A percentile compares a stretch with the other conserved stretches of the same genome.
These are phyloP conservation scores for Lantana camara DNA, from an alignment of 257 asterid species.

Conservation along the genomic window DNA sequence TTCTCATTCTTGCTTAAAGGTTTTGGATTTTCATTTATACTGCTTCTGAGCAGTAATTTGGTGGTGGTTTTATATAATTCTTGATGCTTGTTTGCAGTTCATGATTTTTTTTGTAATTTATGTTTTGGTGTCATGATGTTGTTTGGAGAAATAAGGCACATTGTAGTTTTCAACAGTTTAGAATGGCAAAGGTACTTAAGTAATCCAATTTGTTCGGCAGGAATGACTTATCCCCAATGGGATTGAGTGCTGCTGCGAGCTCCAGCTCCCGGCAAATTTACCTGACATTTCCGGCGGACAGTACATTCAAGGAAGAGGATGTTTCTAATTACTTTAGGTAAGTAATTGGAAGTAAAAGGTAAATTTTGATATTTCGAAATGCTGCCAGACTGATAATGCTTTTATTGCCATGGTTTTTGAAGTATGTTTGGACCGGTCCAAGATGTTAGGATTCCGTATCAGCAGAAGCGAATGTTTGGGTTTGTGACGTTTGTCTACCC, in stretches of 20 bases:
- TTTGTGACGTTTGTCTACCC: constrained; percentile 81
- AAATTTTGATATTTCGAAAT: neutral
- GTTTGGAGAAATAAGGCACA: neutral
- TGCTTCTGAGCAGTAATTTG: neutral
- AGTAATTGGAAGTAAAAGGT: neutral
- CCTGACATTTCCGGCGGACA: constrained; percentile 91
- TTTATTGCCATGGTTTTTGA: constrained; percentile 14
- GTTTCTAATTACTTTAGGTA: constrained; percentile 87
- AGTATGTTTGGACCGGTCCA: constrained; percentile 92
- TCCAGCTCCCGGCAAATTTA: constrained; percentile 76
- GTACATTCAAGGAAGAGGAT: constrained; percentile 88
- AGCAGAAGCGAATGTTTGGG: constrained; percentile 95
- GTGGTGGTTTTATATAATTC: neutral
- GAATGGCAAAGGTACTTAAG: constrained; percentile 29
- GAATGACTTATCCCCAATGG: constrained; percentile 54
- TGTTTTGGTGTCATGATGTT: neutral
- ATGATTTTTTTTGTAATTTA: neutral
- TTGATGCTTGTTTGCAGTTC: neutral
- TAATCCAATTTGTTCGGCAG: constrained; percentile 43
- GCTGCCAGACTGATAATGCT: constrained; percentile 21
- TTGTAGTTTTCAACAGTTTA: neutral
- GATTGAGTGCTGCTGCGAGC: constrained; percentile 48
- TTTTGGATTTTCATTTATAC: neutral
- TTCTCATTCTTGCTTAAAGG: neutral
- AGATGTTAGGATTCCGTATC: constrained; percentile 94